Evolutionary conservation across 257 asterid species (phyloP), one percentile per base, ranked within the genome.

Genomic region (Marsdenia floribunda): DNA sequence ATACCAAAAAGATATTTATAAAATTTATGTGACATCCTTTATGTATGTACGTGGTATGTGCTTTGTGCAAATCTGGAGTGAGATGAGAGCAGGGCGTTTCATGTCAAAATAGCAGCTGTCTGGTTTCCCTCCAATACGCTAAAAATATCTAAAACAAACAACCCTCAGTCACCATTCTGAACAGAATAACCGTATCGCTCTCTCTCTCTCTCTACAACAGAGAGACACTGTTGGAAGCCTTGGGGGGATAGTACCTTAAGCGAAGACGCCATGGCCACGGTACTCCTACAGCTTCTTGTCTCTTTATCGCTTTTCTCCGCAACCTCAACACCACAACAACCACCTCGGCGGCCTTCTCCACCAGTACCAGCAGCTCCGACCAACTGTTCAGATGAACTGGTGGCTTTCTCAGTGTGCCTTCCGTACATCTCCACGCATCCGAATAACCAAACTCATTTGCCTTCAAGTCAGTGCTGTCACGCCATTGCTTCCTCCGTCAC

Each of bases 361-460:
- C 49, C 47, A 11, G 2, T 6, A 18, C 58, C 58, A 5, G 21
- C 72, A 16, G 61, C 92, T 66, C 66, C 84, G 18, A 66, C 49
- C 1, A 69, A 85, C 66, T 93, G 98, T 80, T 77, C 94, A 64
- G 91, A 85, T 81, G 87, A 87, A 75, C 79, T 93, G 73, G 92
- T 90, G 40, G 29, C 78, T 9, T 90, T 93, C 83, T 91, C 98
- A 14, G 65, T 84, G 44, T 93, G 98, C 69, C 93, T 93, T 26
- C 81, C 93, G 0, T 91, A 82, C 85, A 81, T 87, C 64, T 81
- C 96, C 24, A 77, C 72, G 21, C 73, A 81, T 68, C 94, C 96
- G 35, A 93, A 90, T 90, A 93, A 91, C 76, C 74, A 75, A 77
- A 83, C 93, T 55, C 82, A 59, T 42, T 75, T 80, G 33, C 98